Evolutionary conservation across 495 filamentous ascomycete species (phyloP), one percentile per base, ranked within the genome.

Genomic region (Mytilinidion resinicola): DNA sequence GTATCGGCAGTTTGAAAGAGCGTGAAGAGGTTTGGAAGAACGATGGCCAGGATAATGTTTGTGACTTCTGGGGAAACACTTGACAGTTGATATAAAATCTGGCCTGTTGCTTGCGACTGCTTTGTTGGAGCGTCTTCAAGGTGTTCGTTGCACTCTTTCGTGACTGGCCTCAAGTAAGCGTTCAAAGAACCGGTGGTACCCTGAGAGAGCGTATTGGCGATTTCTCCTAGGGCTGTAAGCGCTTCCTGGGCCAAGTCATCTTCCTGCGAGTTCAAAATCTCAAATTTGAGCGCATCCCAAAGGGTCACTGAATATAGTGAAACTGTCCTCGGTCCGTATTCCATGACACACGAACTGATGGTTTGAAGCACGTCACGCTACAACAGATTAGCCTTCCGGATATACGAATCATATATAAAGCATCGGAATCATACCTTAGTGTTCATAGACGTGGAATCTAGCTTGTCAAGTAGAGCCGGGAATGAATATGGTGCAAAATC

Each of bases 41-140:
- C 72, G 12, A 76, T 75, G 62, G 80, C 77, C 1, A 84, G 69
- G 33, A 86, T 66, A 21, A 84, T 70, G 25, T 75, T 74, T 42
- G 82, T 81, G 0, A 82, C 73, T n/a, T 74, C 67, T 0, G 74
- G 67, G n/a, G 81, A 83, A 15, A 82, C 77, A 34, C 73, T 72
- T 5, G 82, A 80, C 11, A 85, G 60, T 12, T 76, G 76, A 10
- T 77, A 73, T 17, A 90, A 66, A 14, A 90, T 86, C 48, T 81
- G 77, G 11, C 85, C 83, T 4, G 82, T 76, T 12, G 86, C 84
- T 68, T 84, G 82, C 9, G 86, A 86, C 65, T 90, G 83, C 67
- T 88, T 89, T 34, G 86, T 84, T 55, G 87, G 85, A n/a, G 86
- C 85, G 60, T 89, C 86, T 60, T 84, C 81, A 4, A 90, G 69